A percentile compares a stretch with the other conserved stretches of the same genome.
These are phyloP conservation scores for Alternaria conjuncta DNA, from an alignment of 2,329 filamentous ascomycete species.

Conservation along the genomic window DNA sequence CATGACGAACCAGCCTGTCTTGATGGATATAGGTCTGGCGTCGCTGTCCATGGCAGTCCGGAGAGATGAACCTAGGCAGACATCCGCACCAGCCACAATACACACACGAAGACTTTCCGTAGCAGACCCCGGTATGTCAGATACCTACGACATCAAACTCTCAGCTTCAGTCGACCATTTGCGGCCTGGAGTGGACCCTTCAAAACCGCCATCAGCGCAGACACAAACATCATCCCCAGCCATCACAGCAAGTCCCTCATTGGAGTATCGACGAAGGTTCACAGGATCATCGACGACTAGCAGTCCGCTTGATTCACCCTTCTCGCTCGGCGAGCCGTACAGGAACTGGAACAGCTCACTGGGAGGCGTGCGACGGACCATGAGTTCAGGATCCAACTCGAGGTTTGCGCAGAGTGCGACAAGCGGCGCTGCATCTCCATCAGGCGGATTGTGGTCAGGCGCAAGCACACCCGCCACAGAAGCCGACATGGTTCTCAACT, in stretches of 20 bases:
- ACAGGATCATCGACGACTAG: conserved; percentile 28
- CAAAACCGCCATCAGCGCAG: conserved; percentile 25
- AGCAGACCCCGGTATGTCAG: conserved; percentile 54
- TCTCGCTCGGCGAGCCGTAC: conserved; percentile 38
- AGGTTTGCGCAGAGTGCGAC: conserved; percentile 24
- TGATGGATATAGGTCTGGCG: conserved; percentile 88
- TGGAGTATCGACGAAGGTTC: conserved; percentile 29
- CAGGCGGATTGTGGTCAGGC: conserved; percentile 51
- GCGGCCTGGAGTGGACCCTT: conserved; percentile 57
- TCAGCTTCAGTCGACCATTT: conserved; percentile 79
- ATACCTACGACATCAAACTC: conserved; percentile 75
- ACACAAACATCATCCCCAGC: conserved; percentile 41
- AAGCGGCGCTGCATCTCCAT: conserved; percentile 30
- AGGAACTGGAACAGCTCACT: conserved; percentile 46
- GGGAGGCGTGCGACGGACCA: conserved; percentile 50
- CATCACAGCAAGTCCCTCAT: conserved; percentile 33
- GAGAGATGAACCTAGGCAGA: conserved; percentile 34
- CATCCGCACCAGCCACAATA: conserved; percentile 25
- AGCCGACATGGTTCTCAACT: conserved; percentile 45
- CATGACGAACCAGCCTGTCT: conserved; percentile 86
- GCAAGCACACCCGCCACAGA: conserved; percentile 27
- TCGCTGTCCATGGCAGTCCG: conserved; percentile 82
- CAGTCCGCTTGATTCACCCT: conserved; percentile 39
- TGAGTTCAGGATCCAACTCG: conserved; percentile 40
- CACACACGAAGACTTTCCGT: conserved; percentile 49